Base-by-base conservation (phyloP, 2,329 filamentous ascomycete species). In the Xylariaceae sp. region DNA sequence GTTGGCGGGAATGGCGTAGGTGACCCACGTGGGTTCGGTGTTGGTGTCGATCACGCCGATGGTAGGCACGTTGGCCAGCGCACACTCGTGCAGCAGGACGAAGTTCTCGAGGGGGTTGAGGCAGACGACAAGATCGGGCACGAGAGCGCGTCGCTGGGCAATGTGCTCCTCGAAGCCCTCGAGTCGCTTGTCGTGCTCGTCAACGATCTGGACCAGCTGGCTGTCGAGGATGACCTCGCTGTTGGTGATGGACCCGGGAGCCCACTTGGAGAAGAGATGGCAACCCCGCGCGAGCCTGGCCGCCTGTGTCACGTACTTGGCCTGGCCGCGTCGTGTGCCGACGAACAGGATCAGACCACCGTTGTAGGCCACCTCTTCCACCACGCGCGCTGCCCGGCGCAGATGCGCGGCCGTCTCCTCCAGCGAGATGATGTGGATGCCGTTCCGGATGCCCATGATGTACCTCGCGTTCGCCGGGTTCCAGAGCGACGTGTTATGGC, bases 11-110 rank as follows among this genome's bases (percentile, higher is more conserved):
- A 98, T 96, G 11, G 86, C 85, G 60, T 98, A 98, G 3, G 92
- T 97, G 35, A 97, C 88, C 78, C 86, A 90, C 0, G 87, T 87
- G 1, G 92, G 87, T 63, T 97, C 85, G 2, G 81, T 83, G 62
- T 98, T 85, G 1, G 92, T 97, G 63, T 98, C 92, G 51, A 97
- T 84, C 41, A 98, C 74, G 32, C 90, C 92, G 55, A 98, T 92
- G 0, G 92, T 97, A 1, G 92, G 92, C 41, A 98, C 85, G 56
- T 83, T 86, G 59, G 87, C 83, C 41, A 88, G 61, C 0, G 84
- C 86, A 61, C 92, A 97, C 70, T 98, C 92, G 63, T 92, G 88
- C 56, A 98, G 70, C 60, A 96, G 61, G 5, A 88, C 80, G 57
- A 85, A 87, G 63, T 98, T 97, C 71, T 98, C 92, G 41, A 90